Evolutionary conservation across 352 stramenopile genomes (phyloP), one percentile per base, ranked within the genome.

Genomic region (Phytopythium delawarense): DNA sequence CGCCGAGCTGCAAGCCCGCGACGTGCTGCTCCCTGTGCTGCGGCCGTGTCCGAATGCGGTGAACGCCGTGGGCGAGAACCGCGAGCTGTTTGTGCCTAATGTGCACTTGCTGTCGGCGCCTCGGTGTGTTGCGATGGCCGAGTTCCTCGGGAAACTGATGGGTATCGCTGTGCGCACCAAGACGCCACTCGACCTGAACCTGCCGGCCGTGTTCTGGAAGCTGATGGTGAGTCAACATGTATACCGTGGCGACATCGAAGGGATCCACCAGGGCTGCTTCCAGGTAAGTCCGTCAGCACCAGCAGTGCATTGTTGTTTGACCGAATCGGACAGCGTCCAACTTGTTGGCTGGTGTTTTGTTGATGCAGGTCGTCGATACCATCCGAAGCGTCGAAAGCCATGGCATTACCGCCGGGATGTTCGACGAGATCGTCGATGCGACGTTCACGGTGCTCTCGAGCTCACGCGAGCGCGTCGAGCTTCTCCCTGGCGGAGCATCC

Each of bases 131-230:
- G 75, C 89, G 25, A 98, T 98, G 92, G 92, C 94, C 42, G 85
- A 96, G 61, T 98, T 98, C 64, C 76, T 98, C 16, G 95, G 95
- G 18, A 98, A 98, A 63, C 76, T 98, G 20, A 96, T 97, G 61
- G 95, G 94, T 23, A 91, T 98, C 50, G 91, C 92, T 23, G 87
- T 98, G 37, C 90, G 95, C 44, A 96, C 89, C 21, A 97, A 97
- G 76, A 96, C 94, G 32, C 94, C 91, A 53, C 74, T 98, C 16
- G 91, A 96, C 44, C 64, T 98, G 46, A 97, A 97, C 58, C 70
- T 98, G 28, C 87, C 94, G 28, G 73, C 87, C 0, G 76, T 97
- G 20, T 85, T 98, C 23, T 98, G 95, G 94, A 98, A 98, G 62
- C 61, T 90, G n/a, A 58, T 98, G 8, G 90, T 97, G 18, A 75